A percentile compares a stretch with the other conserved stretches of the same genome.
phyloP scores from a whole-genome alignment of 768 basidiomycete species.

The Termitomyces sp. region DNA sequence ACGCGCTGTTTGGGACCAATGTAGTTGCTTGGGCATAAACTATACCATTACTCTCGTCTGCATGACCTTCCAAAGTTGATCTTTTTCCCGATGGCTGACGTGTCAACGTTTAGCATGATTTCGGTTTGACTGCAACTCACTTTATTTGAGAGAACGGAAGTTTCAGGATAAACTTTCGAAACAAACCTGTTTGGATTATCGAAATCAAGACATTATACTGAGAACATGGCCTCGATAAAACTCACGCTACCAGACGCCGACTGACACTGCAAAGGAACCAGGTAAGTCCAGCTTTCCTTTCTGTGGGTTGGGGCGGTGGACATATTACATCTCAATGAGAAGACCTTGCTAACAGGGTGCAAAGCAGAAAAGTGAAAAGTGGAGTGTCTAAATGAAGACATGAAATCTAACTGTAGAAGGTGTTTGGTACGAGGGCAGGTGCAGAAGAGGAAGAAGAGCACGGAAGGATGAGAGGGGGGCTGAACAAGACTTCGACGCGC shows the following conservation, averaged over 20 bases:
- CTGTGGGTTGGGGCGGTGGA: no score
- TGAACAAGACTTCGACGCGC: no score
- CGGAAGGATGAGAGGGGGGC: no score
- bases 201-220: background rate
- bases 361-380: no score
- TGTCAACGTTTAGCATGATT: background rate
- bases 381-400: no score
- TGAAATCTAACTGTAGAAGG: no score
- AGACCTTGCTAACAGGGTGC: no score
- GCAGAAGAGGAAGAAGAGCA: no score
- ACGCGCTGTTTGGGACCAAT: background rate
- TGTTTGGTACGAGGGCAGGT: no score
- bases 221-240: background rate
- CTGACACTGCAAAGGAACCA: background rate
- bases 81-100: background rate
- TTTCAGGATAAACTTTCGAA: background rate
- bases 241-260: background rate
- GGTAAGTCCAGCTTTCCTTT: background rate
- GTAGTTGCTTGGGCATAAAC: background rate
- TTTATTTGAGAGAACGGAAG: background rate
- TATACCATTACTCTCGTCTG: background rate
- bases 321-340: no score
- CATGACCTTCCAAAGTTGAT: background rate
- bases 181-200: background rate
- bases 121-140: background rate